Evolutionary conservation across 2,329 filamentous ascomycete genomes (phyloP).

Genomic region (Colletotrichum sp.): DNA sequence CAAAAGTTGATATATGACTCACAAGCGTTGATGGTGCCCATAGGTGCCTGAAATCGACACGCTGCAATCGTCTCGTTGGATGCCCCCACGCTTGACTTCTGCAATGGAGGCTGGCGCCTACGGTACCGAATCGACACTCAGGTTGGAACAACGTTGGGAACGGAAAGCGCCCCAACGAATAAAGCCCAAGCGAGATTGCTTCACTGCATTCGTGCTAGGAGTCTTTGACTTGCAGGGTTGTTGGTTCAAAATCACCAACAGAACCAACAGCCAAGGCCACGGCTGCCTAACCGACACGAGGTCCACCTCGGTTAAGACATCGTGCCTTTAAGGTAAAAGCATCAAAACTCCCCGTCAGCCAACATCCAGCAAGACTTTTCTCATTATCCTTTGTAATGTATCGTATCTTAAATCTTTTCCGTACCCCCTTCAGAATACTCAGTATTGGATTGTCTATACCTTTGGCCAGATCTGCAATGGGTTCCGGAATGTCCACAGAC

Average conservation of each 20-base stretch:
- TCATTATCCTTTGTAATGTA: rapidly evolving
- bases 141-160: rapidly evolving
- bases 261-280: not conserved
- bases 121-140: not conserved
- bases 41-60: not conserved
- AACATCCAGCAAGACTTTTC: not conserved
- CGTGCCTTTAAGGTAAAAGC: not conserved
- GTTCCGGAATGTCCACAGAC: not conserved
- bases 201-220: not conserved
- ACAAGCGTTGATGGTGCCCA: not conserved
- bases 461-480: not conserved
- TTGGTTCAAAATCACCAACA: not conserved
- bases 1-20: not conserved
- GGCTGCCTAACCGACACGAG: not conserved
- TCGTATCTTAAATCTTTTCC: not conserved
- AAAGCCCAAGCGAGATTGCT: not conserved
- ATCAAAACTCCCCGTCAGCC: not conserved
- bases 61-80: not conserved
- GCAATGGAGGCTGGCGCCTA: rapidly evolving
- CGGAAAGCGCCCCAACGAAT: not conserved
- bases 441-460: not conserved
- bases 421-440: not conserved
- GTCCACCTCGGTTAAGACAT: not conserved
- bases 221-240: not conserved
- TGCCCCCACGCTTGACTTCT: rapidly evolving